These are phyloP conservation scores for Serendipita sp. DNA, from an alignment of 768 basidiomycete genomes.

Conservation along the genomic window DNA sequence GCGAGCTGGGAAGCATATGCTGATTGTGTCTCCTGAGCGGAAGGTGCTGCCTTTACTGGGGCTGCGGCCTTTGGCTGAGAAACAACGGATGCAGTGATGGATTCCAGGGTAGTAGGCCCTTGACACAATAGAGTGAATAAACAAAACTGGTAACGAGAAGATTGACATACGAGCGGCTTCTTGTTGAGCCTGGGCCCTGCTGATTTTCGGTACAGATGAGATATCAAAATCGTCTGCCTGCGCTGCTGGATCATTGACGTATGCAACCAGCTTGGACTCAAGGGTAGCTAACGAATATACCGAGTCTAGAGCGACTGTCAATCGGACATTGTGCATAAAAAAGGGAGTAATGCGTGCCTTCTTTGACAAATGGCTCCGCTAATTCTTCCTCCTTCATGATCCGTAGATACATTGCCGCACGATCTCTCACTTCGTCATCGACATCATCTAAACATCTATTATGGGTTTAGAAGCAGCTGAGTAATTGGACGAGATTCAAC, in stretches of 20 bases:
- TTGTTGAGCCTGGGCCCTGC: conserved; percentile 78
- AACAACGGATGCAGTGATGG: conserved; percentile 51
- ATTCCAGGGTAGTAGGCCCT: conserved; percentile 81
- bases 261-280: conserved; percentile 84
- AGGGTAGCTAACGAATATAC: conserved; percentile 82
- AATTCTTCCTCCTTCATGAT: conserved; percentile 65
- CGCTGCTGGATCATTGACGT: conserved; percentile 71
- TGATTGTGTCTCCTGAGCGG: conserved; percentile 78
- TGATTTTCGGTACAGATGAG: conserved; percentile 81
- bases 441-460: conserved; percentile 89
- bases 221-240: conserved; percentile 65
- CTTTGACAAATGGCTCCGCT: conserved; percentile 78
- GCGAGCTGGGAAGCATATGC: conserved; percentile 73
- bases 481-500: conserved; percentile 13
- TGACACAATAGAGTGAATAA: background rate
- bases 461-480: background rate
- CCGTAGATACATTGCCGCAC: conserved; percentile 87
- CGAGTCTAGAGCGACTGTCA: conserved; percentile 44
- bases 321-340: background rate
- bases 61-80: conserved; percentile 34
- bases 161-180: conserved; percentile 62
- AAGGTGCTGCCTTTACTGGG: conserved; percentile 51
- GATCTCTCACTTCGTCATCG: conserved; percentile 96
- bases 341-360: conserved; percentile 40
- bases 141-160: background rate